Conservation (phyloP, 768 basidiomycete species). For the Brasilioporus rufonigricans region DNA sequence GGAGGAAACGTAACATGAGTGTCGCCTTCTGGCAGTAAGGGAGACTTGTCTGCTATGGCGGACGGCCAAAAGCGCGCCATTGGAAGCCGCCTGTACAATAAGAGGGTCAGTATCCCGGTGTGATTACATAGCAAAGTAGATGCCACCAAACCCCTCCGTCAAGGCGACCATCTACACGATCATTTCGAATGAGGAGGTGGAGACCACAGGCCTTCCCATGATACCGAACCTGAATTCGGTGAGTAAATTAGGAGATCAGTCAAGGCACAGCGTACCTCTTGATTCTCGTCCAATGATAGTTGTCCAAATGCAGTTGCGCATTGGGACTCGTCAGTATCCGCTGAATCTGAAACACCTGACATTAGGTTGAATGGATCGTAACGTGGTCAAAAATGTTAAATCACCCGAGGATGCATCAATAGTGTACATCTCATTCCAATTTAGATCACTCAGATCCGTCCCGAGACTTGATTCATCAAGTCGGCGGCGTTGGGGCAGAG, state of each 20-base stretch:
- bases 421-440: slow-evolving; percentile 62
- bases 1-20: slow-evolving; percentile 57
- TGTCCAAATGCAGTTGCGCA: slow-evolving; percentile 64
- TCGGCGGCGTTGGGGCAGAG: slow-evolving; percentile 46
- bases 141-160: slow-evolving; percentile 66
- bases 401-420: slow-evolving; percentile 43
- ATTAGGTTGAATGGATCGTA: slow-evolving; percentile 14
- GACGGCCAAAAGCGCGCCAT: slow-evolving; percentile 78
- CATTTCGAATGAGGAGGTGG: slow-evolving; percentile 65
- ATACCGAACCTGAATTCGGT: slow-evolving; percentile 65
- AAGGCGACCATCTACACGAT: slow-evolving; percentile 64
- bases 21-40: slow-evolving; percentile 42
- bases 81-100: slow-evolving; percentile 53
- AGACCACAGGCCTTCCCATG: slow-evolving; percentile 79
- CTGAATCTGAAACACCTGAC: slow-evolving; percentile 27
- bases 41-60: slow-evolving; percentile 39
- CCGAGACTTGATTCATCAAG: slow-evolving; percentile 29
- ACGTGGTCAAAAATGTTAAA: background rate
- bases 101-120: slow-evolving; percentile 12
- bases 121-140: slow-evolving; percentile 10
- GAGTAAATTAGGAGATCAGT: slow-evolving; percentile 8
- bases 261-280: slow-evolving; percentile 46
- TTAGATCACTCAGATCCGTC: slow-evolving; percentile 28
- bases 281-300: slow-evolving; percentile 72
- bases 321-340: slow-evolving; percentile 38